Conservation (phyloP, 768 basidiomycete species). For the Cystobasidium tubakii region DNA sequence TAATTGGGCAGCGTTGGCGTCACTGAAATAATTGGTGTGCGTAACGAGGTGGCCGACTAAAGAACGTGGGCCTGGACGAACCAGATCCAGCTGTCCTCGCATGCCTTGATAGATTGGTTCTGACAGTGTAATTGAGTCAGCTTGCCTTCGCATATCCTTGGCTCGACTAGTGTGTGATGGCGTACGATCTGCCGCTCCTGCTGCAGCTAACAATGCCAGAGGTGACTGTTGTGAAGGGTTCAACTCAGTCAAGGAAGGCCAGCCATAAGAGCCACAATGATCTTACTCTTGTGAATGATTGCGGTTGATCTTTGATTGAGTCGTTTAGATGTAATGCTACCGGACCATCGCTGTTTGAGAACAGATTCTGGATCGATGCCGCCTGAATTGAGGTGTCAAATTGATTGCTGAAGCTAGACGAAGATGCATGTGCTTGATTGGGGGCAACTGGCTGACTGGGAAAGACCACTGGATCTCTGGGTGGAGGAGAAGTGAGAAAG, state of each 20-base stretch:
- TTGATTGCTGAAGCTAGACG: not conserved
- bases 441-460: not conserved
- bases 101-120: not conserved
- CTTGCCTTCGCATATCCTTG: not conserved
- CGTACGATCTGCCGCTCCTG: conserved; percentile 1
- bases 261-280: too few relatives aligned
- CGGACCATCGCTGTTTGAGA: not conserved
- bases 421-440: not conserved
- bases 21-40: not conserved
- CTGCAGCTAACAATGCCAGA: not conserved
- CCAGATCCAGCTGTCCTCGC: not conserved
- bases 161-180: not conserved
- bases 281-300: conserved; percentile 10
- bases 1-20: not conserved
- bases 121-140: not conserved
- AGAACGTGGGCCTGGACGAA: not conserved
- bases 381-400: not conserved
- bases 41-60: not conserved
- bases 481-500: not conserved
- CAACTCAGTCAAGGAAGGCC: not conserved
- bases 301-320: not conserved
- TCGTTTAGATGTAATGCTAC: not conserved
- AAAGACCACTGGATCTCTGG: not conserved
- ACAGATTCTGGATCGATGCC: not conserved
- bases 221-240: not conserved